These are phyloP conservation scores for Nadsonia fulvescens DNA, from an alignment of 805 yeast species.

Conservation along the genomic window DNA sequence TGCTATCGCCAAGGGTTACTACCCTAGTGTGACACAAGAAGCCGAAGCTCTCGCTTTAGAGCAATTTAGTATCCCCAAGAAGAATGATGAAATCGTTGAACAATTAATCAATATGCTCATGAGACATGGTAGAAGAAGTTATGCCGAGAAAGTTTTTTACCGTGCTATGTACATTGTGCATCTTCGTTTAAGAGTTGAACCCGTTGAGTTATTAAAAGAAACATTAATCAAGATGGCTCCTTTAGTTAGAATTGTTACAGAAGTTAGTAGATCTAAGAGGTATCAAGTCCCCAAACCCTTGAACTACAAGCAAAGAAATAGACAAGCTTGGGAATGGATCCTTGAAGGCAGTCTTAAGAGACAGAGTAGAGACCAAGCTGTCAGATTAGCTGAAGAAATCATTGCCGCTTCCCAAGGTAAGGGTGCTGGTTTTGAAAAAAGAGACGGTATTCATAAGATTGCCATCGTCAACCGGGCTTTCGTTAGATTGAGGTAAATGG, in stretches of 20 bases:
- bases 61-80: slow-evolving; percentile 37
- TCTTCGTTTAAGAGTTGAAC: slow-evolving; percentile 58
- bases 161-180: slow-evolving; percentile 68
- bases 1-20: too few relatives aligned
- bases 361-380: slow-evolving; percentile 64
- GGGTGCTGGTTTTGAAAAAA: slow-evolving; percentile 70
- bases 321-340: slow-evolving; percentile 84
- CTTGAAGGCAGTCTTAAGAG: slow-evolving; percentile 69
- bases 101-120: slow-evolving; percentile 74
- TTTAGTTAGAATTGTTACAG: slow-evolving; percentile 39
- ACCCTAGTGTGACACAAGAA: slow-evolving; percentile 47
- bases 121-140: slow-evolving; percentile 78
- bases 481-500: slow-evolving; percentile 30
- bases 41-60: slow-evolving; percentile 34
- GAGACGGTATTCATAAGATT: slow-evolving; percentile 61
- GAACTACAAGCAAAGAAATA: slow-evolving; percentile 60
- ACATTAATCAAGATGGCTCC: slow-evolving; percentile 76
- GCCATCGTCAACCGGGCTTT: slow-evolving; percentile 84
- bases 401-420: slow-evolving; percentile 59
- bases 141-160: slow-evolving; percentile 54
- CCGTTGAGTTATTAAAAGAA: slow-evolving; percentile 54
- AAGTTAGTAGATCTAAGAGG: slow-evolving; percentile 75
- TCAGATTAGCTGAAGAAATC: slow-evolving; percentile 82
- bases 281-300: slow-evolving; percentile 69
- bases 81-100: slow-evolving; percentile 51